Evolutionary conservation across 1,139 yeast species (phyloP), one percentile per base, ranked within the genome.

Genomic region (Candida albicans): DNA sequence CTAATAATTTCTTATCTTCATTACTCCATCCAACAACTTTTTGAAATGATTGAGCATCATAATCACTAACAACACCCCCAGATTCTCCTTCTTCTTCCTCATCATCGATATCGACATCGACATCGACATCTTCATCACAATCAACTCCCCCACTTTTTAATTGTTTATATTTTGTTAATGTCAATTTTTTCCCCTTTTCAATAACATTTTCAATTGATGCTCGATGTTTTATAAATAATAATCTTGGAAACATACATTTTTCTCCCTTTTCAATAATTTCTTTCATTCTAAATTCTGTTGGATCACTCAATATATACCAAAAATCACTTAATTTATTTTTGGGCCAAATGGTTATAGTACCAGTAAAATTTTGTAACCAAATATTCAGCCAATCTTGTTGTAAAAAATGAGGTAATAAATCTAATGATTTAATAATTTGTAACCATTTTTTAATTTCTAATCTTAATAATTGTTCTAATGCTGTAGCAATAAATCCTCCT

Each of bases 321-420:
- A 84, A 81, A 57, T 87, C 95, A 32, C 58, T 62, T 13, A 84
- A 59, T 36, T 67, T 67, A 52, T 82, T 78, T 51, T 83, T 73
- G 3, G 95, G 95, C 84, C 90, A 86, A 27, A 87, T 72, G 0
- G 95, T 87, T 9, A 87, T 82, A 0, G 87, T 73, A 1, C 95
- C 95, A 35, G 84, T 79, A 55, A 87, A 87, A 46, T 77, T 70
- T 62, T 87, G 95, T 32, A 87, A 65, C 77, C 87, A 87, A 35
- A 87, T 73, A 55, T 80, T 82, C 56, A 87, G 83, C 93, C 93
- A 87, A 61, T 87, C 95, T 59, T 83, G 90, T 53, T 84, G 86
- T 64, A 82, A 64, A 38, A 85, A 61, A 50, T 79, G 79, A 2
- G 95, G 95, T 38, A 85, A 66, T 32, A 87, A 65, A 51, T 85